phyloP scores from a whole-genome alignment of 1,284 basidiomycete species.

The Ceratorhiza oryzae-sativae region DNA sequence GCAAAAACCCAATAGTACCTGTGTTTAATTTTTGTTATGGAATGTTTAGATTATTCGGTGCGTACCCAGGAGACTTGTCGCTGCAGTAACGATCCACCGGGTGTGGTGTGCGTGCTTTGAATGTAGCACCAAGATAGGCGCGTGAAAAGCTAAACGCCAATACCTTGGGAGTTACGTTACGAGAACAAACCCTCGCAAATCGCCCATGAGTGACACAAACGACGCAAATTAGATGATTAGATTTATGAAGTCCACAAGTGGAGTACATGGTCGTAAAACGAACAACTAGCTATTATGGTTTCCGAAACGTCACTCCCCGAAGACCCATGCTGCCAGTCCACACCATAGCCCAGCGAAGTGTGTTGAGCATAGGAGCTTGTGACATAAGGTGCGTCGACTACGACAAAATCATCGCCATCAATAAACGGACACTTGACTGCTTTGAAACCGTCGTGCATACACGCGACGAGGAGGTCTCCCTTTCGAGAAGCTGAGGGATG shows the following conservation, averaged over 20 bases:
- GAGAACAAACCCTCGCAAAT: no score
- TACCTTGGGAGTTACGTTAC: constrained; percentile 14
- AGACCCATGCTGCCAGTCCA: constrained; percentile 81
- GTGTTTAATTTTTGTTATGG: not conserved
- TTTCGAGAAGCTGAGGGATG: constrained; percentile 72
- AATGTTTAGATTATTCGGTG: not conserved
- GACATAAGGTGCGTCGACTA: constrained; percentile 52
- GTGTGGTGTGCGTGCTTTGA: not conserved
- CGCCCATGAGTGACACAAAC: not conserved
- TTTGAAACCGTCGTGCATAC: constrained; percentile 98
- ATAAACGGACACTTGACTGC: constrained; percentile 63
- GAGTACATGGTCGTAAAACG: constrained; percentile 93
- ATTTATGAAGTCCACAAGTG: constrained; percentile 71
- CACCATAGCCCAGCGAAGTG: constrained; percentile 89
- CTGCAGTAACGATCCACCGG: not conserved
- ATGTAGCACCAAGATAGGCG: not conserved
- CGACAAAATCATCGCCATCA: constrained; percentile 41
- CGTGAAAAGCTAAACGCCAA: constrained; percentile 2
- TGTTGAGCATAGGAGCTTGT: constrained; percentile 77
- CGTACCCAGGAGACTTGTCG: not conserved
- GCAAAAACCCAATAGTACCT: not conserved
- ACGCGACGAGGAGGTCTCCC: constrained; percentile 83
- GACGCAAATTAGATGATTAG: not conserved
- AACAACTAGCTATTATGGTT: constrained; percentile 81
- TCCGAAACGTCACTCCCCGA: constrained; percentile 52